Conservation (phyloP, 345 rosid species). For the Arabis alpina region DNA sequence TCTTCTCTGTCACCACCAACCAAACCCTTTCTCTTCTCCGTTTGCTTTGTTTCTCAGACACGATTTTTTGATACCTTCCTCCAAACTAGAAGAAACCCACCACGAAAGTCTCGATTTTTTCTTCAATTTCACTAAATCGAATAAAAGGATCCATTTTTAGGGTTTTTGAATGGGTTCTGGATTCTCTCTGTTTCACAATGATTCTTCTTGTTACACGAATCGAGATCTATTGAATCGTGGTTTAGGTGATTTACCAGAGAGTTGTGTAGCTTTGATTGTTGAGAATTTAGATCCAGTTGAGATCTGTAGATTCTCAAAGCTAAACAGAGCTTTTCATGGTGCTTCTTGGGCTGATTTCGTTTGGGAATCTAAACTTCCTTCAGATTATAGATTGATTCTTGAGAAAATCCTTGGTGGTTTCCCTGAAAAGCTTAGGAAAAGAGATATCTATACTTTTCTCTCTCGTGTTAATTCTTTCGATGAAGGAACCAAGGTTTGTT, state of each 20-base stretch:
- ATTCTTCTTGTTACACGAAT: conserved; percentile 2
- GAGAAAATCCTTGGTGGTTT: conserved; percentile 55
- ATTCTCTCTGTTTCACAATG: conserved; percentile 48
- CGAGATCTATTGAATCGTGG: conserved; percentile 41
- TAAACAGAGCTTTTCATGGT: conserved; percentile 79
- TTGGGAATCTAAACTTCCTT: conserved; percentile 93
- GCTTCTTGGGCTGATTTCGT: conserved; percentile 97
- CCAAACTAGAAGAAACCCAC: conserved; percentile 20
- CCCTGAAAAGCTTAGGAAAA: conserved; percentile 53
- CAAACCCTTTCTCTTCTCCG: conserved; percentile 33
- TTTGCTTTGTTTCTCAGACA: conserved; percentile 27
- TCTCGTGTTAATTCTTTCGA: conserved; percentile 70
- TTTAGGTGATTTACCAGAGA: conserved; percentile 85
- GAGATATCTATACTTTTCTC: conserved; percentile 71
- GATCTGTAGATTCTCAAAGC: conserved; percentile 71
- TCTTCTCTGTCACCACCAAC: conserved; percentile 29
- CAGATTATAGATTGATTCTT: conserved; percentile 59
- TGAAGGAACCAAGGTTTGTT: conserved; percentile 71
- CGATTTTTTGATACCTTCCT: conserved; percentile 20
- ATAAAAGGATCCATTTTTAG: background rate
- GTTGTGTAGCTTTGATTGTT: conserved; percentile 74
- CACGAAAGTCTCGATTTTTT: conserved; percentile 13
- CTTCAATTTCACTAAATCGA: conserved; percentile 2
- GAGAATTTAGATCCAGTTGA: conserved; percentile 76
- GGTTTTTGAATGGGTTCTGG: conserved; percentile 65